Evolutionary conservation across 2,329 filamentous ascomycete genomes (phyloP), one percentile per base, ranked within the genome.

Genomic region (Fusarium sp.): DNA sequence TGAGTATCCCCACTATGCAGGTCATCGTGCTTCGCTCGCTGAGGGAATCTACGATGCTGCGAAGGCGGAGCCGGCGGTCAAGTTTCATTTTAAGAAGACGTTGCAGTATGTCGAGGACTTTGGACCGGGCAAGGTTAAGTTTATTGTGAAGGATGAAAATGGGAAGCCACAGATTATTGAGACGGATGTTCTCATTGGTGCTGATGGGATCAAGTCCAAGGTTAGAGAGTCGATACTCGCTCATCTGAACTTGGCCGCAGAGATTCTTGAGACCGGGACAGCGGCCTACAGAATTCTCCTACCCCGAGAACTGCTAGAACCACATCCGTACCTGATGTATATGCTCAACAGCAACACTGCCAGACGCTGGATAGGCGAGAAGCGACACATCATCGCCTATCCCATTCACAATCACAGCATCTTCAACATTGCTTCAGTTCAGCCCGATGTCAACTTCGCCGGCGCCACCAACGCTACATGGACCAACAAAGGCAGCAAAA

Each of bases 171-270:
- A 57, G 8, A 39, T n/a, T n/a, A 6, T 64, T 18, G 45, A 73
- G 30, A 55, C 70, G 5, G 70, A 72, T 17, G 36, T 73, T 5
- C 58, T 73, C 3, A 56, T 73, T 17, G 70, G 70, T 8, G 70
- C 70, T 22, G 70, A 73, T 5, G 69, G 70, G 1, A 69, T 73
- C 35, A 73, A 73, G 51, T 73, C 69, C 17, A 39, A 53, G 18
- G 59, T 69, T 12, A 59, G 69, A 3, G 65, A 72, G 22, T 72
- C 69, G 4, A 72, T 72, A 24, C 55, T 72, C 2, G 39, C 39
- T 5, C 50, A 55, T 22, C 41, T 73, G 0, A 51, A 45, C 41
- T n/a, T 69, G 6, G 10, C 39, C 3, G 69, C 69, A 1, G 45
- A 69, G 0, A 53, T 69, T 0, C 45, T 64, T 3, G 67, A 70